These are phyloP conservation scores for Beauveria australis DNA, from an alignment of 2,329 filamentous ascomycete genomes.

Conservation along the genomic window DNA sequence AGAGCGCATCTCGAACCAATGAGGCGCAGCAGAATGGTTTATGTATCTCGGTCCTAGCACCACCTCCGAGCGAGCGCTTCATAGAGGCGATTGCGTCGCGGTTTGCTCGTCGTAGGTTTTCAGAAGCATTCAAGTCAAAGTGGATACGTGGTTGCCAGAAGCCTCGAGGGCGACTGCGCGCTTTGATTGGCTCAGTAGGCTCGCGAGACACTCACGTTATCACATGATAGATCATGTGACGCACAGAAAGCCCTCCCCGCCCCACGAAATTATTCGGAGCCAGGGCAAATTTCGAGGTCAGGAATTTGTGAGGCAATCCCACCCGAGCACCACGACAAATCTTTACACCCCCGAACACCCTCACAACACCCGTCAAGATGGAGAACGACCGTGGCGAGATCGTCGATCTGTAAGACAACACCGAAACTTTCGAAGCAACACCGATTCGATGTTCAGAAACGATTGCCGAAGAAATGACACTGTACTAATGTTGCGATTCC, in stretches of 20 bases:
- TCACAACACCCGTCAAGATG: conserved; percentile 58
- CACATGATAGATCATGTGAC: conserved; percentile 29
- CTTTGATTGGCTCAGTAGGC: neutral
- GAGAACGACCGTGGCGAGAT: conserved; percentile 99
- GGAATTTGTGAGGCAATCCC: conserved; percentile 20
- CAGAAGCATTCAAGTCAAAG: neutral
- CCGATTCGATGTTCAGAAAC: neutral
- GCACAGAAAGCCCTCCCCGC: conserved; percentile 26
- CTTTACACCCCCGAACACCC: conserved; percentile 21
- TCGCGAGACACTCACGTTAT: conserved; percentile 25
- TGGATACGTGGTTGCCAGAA: neutral
- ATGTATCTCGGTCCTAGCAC: neutral
- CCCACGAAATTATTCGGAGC: conserved; percentile 28
- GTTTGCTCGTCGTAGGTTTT: neutral
- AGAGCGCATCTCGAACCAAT: conserved; percentile 34
- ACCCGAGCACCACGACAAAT: conserved; percentile 20
- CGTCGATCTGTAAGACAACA: conserved; percentile 81
- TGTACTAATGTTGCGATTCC: conserved; percentile 19
- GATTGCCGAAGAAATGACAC: conserved; percentile 10
- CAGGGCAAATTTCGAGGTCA: conserved; percentile 26
- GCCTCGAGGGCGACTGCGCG: neutral
- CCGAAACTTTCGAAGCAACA: conserved; percentile 3
- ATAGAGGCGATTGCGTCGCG: neutral
- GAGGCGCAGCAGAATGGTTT: conserved; percentile 11
- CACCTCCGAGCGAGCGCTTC: neutral